Evolutionary conservation across 2,329 filamentous ascomycete species (phyloP), one percentile per base, ranked within the genome.

Genomic region (Tolypocladium amazonense): DNA sequence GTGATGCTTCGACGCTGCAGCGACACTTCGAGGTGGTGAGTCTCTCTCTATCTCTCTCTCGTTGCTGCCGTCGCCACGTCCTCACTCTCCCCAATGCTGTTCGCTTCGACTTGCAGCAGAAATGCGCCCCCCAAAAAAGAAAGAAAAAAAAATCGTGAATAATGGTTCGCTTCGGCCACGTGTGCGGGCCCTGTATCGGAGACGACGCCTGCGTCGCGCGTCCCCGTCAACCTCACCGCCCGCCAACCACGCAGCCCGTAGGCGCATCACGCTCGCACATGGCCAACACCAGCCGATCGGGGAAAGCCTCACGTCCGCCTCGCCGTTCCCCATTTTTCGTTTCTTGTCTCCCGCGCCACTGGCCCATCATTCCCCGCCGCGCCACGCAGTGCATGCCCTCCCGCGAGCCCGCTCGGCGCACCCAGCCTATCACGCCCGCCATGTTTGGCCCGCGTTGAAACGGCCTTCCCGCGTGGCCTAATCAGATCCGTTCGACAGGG

Each of bases 361-460:
- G 12, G 43, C 43, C 23, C 9, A 25, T 27, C 43, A 12, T 7
- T 25, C 45, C 23, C 25, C 8, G 4, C 45, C 25, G 25, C 7
- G 25, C 45, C 25, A 30, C 25, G 45, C 45, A 8, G 14, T 1
- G 25, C 25, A 30, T 2, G 4, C 45, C 11, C 27, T 8, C 45
- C 27, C 47, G 11, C 30, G 50, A 33, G 18, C 27, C 50, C 12
- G 15, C 1, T n/a, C 18, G 18, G 2, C 47, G 15, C 47, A 52
- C 30, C 8, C 47, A 35, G 50, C 50, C 54, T 58, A 20, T 61
- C 55, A 52, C 27, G 56, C 30, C 37, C 54, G 52, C 27, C 47
- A 52, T 41, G 41, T 58, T 57, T 54, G 38, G 43, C 52, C 41
- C 62, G 62, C 58, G 55, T 61, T 54, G 61, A 62, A 58, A 63